These are phyloP conservation scores for Cryptosporidium bovis DNA, from an alignment of 169 alveolate species.

Conservation along the genomic window DNA sequence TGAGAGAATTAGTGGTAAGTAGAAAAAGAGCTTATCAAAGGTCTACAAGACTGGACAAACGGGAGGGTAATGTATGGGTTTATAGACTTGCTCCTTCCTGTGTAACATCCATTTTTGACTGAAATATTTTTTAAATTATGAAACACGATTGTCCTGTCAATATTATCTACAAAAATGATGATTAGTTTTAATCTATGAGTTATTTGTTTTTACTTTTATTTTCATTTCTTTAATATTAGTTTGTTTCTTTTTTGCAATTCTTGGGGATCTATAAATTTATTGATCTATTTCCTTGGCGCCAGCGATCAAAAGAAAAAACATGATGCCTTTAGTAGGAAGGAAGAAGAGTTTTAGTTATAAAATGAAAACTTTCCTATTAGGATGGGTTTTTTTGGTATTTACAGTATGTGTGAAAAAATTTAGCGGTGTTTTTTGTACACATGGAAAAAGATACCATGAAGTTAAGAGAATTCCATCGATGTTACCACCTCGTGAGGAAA, in stretches of 20 bases:
- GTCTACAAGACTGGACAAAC: conserved; percentile 82
- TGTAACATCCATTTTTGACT: conserved; percentile 80
- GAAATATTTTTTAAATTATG: background rate
- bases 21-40: conserved; percentile 87
- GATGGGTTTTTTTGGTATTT: background rate
- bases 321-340: background rate
- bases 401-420: background rate
- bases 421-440: background rate
- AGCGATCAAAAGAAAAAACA: background rate
- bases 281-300: conserved; percentile 3
- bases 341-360: background rate
- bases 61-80: conserved; percentile 90
- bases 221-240: background rate
- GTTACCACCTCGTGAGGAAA: conserved; percentile 47
- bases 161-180: background rate
- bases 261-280: background rate
- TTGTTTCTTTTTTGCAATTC: conserved; percentile 2
- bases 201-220: background rate
- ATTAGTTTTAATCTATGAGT: background rate
- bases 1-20: conserved; percentile 85
- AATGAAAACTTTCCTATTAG: conserved; percentile 6
- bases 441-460: conserved; percentile 10
- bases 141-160: background rate
- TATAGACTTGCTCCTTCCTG: conserved; percentile 87
- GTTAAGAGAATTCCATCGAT: conserved; percentile 30